phyloP scores from a whole-genome alignment of 1,284 basidiomycete species.

The Cystobasidium pallidum region DNA sequence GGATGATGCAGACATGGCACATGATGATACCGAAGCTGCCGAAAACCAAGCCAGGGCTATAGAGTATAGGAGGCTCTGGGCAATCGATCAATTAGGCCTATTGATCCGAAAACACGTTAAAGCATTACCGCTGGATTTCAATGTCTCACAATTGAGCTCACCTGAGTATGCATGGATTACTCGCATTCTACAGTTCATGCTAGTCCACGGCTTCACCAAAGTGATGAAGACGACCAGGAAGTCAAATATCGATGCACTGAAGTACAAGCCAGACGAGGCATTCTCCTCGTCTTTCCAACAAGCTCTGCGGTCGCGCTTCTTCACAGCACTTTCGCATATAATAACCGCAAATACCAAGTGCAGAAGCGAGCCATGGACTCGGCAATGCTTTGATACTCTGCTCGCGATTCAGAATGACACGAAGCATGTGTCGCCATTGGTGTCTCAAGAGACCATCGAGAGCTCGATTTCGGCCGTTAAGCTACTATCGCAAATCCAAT shows the following conservation, averaged over 20 bases:
- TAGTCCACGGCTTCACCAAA: slow-evolving; percentile 78
- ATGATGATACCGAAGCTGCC: slow-evolving; percentile 62
- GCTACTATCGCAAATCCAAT: slow-evolving; percentile 56
- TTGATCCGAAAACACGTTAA: slow-evolving; percentile 75
- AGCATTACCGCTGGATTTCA: background rate
- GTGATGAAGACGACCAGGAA: slow-evolving; percentile 73
- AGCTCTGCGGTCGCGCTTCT: slow-evolving; percentile 70
- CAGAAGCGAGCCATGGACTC: slow-evolving; percentile 20
- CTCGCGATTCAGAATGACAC: slow-evolving; percentile 65
- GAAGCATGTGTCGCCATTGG: slow-evolving; percentile 68
- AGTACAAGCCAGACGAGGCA: slow-evolving; percentile 69
- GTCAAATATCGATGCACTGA: slow-evolving; percentile 52
- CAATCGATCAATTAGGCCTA: slow-evolving; percentile 79
- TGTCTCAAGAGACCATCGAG: slow-evolving; percentile 65
- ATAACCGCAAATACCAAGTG: slow-evolving; percentile 57
- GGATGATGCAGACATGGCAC: slow-evolving; percentile 59
- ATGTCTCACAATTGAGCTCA: background rate
- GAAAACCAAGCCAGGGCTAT: slow-evolving; percentile 53
- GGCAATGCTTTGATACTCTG: slow-evolving; percentile 62
- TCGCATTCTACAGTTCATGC: slow-evolving; percentile 77
- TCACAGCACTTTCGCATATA: slow-evolving; percentile 75
- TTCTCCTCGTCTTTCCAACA: slow-evolving; percentile 73
- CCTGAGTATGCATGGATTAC: slow-evolving; percentile 60
- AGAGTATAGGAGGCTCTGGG: slow-evolving; percentile 67
- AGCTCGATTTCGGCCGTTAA: slow-evolving; percentile 62